Base-by-base conservation (phyloP, 2,329 filamentous ascomycete species). In the Diaporthe sp. region DNA sequence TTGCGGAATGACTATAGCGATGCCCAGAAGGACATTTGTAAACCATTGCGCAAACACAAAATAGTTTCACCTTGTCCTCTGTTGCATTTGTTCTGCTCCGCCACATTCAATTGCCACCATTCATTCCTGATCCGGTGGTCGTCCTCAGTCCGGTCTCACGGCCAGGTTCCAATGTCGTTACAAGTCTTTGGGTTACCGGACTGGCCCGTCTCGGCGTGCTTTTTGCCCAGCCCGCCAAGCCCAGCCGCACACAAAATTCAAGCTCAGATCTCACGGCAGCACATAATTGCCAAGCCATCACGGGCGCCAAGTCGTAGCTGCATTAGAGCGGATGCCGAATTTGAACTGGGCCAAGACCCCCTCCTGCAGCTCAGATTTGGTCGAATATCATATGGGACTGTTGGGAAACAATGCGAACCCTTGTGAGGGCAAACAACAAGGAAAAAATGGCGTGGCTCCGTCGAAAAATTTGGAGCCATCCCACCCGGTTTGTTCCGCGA, bases 201-300 rank as follows among this genome's bases (percentile, higher is more conserved):
- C 63, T 66, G 63, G 30, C 63, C 63, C 63, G 63, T 51, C 63
- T 66, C 22, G 63, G 63, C 63, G 44, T 37, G 44, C 30, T 53
- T 66, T 25, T 66, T 37, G 63, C 63, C 63, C 63, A 66, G 63
- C 63, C 63, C 7, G 63, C 63, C 63, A 66, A 66, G 63, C n/a
- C 42, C 47, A 25, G 22, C 30, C 47, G 61, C 61, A 37, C 42
- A 50, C 27, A n/a, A 35, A 25, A 50, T 66, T 51, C 63, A 51
- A 51, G 63, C 63, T 51, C 61, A 27, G 44, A 66, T 66, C 61
- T 51, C 61, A 27, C 25, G 30, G 44, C 44, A 22, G 44, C 61
- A 66, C 61, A 17, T 37, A 51, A 37, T n/a, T 15, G 61, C 61
- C 61, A 66, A 66, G 61, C 61, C 61, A 42, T 66, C 61, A 66